Base-by-base conservation (phyloP, 1,139 yeast genomes). In the Debaryomyces coudertii region DNA sequence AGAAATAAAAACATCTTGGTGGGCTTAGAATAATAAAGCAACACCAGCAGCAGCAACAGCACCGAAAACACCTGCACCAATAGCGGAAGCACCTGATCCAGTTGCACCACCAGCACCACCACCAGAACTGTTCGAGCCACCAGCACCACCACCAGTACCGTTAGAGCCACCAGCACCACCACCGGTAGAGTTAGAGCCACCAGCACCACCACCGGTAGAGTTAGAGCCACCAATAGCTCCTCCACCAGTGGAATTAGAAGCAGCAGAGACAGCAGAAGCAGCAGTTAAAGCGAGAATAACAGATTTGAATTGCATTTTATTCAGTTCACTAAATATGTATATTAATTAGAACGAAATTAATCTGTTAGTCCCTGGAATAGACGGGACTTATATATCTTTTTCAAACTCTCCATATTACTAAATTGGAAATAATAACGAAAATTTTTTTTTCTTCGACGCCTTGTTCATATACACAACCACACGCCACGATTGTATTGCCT, bases 21-120 rank as follows among this genome's bases (percentile, higher is more conserved):
- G 34, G 50, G 54, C 66, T 68, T 70, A 71, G 58, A 71, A 66
- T 57, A 71, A 68, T 58, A 70, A 66, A 62, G 76, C 75, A 62
- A 71, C 71, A 65, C 73, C 76, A 56, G 75, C 76, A 46, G 76
- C 76, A 44, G 74, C 73, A 52, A 71, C 73, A 51, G 72, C 74
- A 54, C 72, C 71, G 47, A 61, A 51, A 47, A 60, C 49, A 59
- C 65, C 68, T 43, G 69, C 71, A 55, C 73, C 71, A 51, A 64
- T 70, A 42, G 59, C 59, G 51, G 56, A 53, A 47, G 62, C 66
- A 46, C 55, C 58, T 45, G 53, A 40, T 46, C 49, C 49, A 36
- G 54, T 36, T 18, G 39, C 29, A 33, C 42, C 39, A 31, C 56
- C 28, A 31, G 31, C 29, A 31, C 43, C 42, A 62, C 63, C 48